These are phyloP conservation scores for Erysiphe pulchra DNA, from an alignment of 2,329 filamentous ascomycete genomes.

Conservation along the genomic window DNA sequence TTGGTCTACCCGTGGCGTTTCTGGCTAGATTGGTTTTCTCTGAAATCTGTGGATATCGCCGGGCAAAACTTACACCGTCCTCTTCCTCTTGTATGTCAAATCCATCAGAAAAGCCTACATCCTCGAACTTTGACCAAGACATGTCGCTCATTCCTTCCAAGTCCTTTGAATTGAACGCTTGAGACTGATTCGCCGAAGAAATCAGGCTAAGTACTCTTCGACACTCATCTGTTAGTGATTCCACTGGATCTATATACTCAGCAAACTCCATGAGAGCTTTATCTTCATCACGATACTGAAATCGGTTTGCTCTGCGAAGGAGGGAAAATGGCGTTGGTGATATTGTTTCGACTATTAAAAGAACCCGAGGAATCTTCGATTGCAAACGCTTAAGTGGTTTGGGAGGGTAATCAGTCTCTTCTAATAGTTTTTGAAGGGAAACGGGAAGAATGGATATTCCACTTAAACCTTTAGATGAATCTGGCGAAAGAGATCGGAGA, in stretches of 20 bases:
- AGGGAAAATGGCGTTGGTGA: constrained; percentile 87
- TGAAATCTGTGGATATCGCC: constrained; percentile 24
- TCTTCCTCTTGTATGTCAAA: constrained; percentile 47
- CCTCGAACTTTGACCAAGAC: constrained; percentile 91
- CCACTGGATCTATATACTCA: constrained; percentile 67
- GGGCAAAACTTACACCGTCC: constrained; percentile 11
- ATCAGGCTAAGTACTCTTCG: constrained; percentile 73
- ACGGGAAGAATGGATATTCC: constrained; percentile 71
- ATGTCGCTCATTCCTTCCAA: constrained; percentile 56
- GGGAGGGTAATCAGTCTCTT: constrained; percentile 86
- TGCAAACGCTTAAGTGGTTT: constrained; percentile 52
- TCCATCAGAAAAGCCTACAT: constrained; percentile 64
- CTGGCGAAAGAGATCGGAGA: constrained; percentile 68
- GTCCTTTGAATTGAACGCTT: constrained; percentile 41
- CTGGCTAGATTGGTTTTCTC: constrained; percentile 41
- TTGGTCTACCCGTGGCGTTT: constrained; percentile 43
- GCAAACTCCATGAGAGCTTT: constrained; percentile 63
- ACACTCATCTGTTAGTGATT: constrained; percentile 80
- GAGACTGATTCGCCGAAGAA: constrained; percentile 67
- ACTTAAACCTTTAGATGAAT: constrained; percentile 37
- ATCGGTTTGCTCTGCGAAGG: constrained; percentile 72
- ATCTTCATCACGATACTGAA: constrained; percentile 82
- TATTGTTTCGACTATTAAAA: constrained; percentile 90
- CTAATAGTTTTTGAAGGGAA: constrained; percentile 70
- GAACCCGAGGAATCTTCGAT: constrained; percentile 60